A percentile compares a stretch with the other conserved stretches of the same genome.
Evolutionary conservation across 2,329 filamentous ascomycete genomes (phyloP).

Genomic region (Tricladium varicosporioides): DNA sequence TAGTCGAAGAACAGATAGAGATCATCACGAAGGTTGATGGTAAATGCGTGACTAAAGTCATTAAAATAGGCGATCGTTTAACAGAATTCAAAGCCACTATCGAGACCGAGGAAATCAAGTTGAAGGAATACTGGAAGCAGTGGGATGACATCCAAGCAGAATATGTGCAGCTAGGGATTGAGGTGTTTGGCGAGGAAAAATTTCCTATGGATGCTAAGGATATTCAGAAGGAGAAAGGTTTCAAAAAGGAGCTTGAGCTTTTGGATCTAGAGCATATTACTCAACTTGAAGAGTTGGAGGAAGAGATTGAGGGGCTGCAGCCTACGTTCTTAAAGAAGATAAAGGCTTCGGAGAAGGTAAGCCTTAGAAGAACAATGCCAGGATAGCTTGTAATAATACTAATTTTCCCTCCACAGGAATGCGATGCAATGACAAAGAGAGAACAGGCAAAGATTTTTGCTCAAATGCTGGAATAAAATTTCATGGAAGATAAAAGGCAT

Average conservation of each 20-base stretch:
- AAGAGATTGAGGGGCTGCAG: conserved; percentile 22
- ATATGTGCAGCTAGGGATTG: conserved; percentile 22
- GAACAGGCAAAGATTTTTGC: not conserved
- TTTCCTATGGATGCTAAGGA: conserved; percentile 16
- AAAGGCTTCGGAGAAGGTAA: conserved; percentile 30
- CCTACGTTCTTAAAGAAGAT: conserved; percentile 21
- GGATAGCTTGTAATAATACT: not conserved
- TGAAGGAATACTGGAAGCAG: conserved; percentile 28
- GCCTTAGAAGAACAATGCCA: not conserved
- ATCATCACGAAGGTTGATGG: conserved; percentile 17
- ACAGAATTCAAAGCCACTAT: conserved; percentile 20
- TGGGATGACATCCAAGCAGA: conserved; percentile 31
- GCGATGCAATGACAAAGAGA: conserved; percentile 4
- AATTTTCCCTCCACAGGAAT: not conserved
- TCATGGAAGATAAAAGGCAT: not conserved
- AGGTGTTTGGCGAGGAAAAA: conserved; percentile 18
- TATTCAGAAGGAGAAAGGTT: not conserved
- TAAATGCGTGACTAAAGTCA: conserved; percentile 13
- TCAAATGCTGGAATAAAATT: too few species aligned
- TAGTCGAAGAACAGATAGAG: conserved; percentile 25
- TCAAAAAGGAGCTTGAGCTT: conserved; percentile 22
- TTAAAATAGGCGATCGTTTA: conserved; percentile 26
- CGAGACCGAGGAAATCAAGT: conserved; percentile 21
- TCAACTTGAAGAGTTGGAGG: conserved; percentile 19
- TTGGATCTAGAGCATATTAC: conserved; percentile 20